Evolutionary conservation across 106 monocot genomes (phyloP).

Genomic region (Acorus gramineus): DNA sequence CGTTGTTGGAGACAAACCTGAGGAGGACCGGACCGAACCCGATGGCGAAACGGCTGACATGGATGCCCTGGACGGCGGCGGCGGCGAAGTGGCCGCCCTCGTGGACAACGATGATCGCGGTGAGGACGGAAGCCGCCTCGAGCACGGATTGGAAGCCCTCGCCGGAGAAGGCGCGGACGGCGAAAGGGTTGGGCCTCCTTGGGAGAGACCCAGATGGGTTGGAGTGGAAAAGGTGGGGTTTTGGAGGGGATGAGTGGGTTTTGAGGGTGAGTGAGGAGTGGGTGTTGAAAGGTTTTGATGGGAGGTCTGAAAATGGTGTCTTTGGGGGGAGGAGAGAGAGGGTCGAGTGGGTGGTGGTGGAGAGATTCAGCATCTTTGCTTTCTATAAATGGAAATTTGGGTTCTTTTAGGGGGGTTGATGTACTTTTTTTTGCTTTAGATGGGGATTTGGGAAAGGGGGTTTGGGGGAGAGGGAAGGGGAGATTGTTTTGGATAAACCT

Average conservation of each 20-base stretch:
- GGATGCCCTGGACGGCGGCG: slow-evolving; percentile 67
- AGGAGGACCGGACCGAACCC: slow-evolving; percentile 92
- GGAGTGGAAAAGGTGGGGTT: slow-evolving; percentile 7
- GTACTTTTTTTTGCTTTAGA: too few species aligned
- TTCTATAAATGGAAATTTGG: too few species aligned
- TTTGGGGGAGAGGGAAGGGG: too few species aligned
- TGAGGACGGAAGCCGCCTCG: slow-evolving; percentile 71
- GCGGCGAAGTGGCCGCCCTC: slow-evolving; percentile 93
- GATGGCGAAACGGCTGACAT: slow-evolving; percentile 73
- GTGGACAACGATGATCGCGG: slow-evolving; percentile 83
- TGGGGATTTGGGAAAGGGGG: too few species aligned
- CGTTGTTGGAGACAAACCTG: slow-evolving; percentile 39
- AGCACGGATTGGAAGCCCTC: slow-evolving; percentile 43
- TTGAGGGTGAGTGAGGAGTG: neutral
- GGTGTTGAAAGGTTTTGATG: neutral
- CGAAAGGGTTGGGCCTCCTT: neutral
- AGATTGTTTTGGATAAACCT: too few species aligned
- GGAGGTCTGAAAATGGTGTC: neutral
- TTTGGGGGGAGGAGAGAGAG: neutral
- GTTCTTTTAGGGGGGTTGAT: too few species aligned
- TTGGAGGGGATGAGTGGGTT: neutral
- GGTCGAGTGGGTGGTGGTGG: neutral
- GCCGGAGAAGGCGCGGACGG: slow-evolving; percentile 3
- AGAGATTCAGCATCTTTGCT: neutral
- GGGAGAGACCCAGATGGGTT: neutral